Percentiles rank a stretch among this genome's conserved stretches.
Evolutionary conservation across 1,284 basidiomycete genomes (phyloP).

Genomic region (Inonotus hispidus): DNA sequence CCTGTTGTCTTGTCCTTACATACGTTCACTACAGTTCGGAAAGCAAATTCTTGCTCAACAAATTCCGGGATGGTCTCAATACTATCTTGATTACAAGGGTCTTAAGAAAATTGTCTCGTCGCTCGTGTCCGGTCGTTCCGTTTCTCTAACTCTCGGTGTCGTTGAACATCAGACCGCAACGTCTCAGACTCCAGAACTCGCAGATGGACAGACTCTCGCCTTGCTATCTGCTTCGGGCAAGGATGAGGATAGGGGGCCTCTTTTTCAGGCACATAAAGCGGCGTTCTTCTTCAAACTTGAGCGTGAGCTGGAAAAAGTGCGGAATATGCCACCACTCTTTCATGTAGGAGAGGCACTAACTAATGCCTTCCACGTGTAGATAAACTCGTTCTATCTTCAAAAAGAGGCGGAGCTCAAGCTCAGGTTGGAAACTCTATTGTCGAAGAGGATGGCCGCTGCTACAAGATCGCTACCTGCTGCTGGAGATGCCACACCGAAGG

Average conservation of each 20-base stretch:
- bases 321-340: neutral
- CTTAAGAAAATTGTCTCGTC: constrained; percentile 99
- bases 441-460: constrained; percentile 85
- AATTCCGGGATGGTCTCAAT: constrained; percentile 93
- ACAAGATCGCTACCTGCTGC: constrained; percentile 64
- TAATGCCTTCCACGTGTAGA: constrained; percentile 45
- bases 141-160: constrained; percentile 77
- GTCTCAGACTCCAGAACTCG: neutral
- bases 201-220: constrained; percentile 23
- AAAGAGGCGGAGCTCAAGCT: constrained; percentile 95
- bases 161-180: constrained; percentile 62
- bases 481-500: constrained; percentile 50
- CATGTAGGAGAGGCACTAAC: neutral
- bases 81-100: constrained; percentile 98
- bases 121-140: constrained; percentile 83
- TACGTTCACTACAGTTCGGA: constrained; percentile 68
- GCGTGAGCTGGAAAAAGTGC: constrained; percentile 94
- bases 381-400: constrained; percentile 98
- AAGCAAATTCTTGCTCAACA: constrained; percentile 97
- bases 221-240: constrained; percentile 54
- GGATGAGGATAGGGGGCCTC: constrained; percentile 64
- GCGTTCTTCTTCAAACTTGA: constrained; percentile 99
- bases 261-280: constrained; percentile 91
- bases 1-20: constrained; percentile 17
- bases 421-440: constrained; percentile 87